phyloP scores from a whole-genome alignment of 805 yeast genomes.

The Zygoascus bituminiphila region DNA sequence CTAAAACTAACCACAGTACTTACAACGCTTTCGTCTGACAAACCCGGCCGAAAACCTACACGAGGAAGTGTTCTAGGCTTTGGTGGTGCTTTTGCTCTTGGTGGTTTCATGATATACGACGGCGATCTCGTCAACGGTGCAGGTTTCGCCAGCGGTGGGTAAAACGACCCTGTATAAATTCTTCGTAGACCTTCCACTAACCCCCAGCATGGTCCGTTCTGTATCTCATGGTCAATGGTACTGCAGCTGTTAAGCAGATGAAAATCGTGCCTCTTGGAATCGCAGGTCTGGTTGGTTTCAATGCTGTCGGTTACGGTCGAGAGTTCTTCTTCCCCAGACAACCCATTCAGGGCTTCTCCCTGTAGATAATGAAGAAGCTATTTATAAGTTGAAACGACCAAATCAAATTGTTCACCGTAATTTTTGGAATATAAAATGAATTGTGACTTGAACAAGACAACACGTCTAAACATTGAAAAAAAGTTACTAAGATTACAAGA shows the following conservation, averaged over 20 bases:
- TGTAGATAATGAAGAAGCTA: too few relatives aligned
- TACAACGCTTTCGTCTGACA: conserved; percentile 9
- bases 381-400: not conserved
- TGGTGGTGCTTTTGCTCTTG: conserved; percentile 22
- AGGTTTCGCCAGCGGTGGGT: conserved; percentile 44
- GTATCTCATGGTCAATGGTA: conserved; percentile 63
- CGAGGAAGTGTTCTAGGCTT: conserved; percentile 18
- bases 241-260: conserved; percentile 35
- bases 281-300: conserved; percentile 49
- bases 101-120: conserved; percentile 52
- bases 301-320: conserved; percentile 60
- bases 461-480: too few relatives aligned
- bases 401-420: too few relatives aligned
- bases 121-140: conserved; percentile 72
- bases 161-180: not conserved
- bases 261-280: conserved; percentile 50
- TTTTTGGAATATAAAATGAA: too few relatives aligned
- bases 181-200: not conserved
- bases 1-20: conserved; percentile 10
- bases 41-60: conserved; percentile 14
- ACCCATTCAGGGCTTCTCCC: conserved; percentile 1
- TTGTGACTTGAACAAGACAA: too few relatives aligned
- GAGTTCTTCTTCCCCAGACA: conserved; percentile 45
- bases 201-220: conserved; percentile 69
- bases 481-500: too few relatives aligned